Base-by-base conservation (phyloP, 495 filamentous ascomycete species). In the Penicillium silybi region DNA sequence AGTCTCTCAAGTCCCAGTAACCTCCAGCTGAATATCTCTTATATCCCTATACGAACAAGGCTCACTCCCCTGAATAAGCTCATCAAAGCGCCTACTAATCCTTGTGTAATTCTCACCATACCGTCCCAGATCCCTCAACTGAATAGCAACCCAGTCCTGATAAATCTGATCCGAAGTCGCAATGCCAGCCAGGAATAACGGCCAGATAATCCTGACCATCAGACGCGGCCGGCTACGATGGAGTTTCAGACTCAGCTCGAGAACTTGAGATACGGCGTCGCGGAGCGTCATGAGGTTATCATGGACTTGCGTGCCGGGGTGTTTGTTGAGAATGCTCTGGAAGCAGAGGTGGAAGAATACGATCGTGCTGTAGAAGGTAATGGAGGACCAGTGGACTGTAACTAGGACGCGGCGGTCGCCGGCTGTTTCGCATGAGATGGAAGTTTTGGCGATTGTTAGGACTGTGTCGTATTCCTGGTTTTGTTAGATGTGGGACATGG, bases 61-160 rank as follows among this genome's bases (percentile, higher is more conserved):
- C 11, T 57, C 43, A 9, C 55, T 41, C 2, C 58, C 56, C 39
- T 51, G 55, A 23, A 62, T 62, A 22, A 67, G 56, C 41, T 67
- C 61, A 46, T 65, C 68, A 45, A 59, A 70, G 4, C 61, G 54
- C 15, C 27, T 7, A 20, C 62, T 63, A 13, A 61, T 57, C 13
- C 57, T 55, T 7, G 25, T 50, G 48, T 54, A 66, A 32, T 67
- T 63, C 23, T 63, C 56, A 10, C 62, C 65, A 51, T 64, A 67
- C 23, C 54, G 59, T 25, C 68, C 61, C n/a, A 69, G 53, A 32
- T 66, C 64, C 4, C 57, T 56, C 42, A 71, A 40, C 19, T 61
- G 62, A 25, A 68, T 67, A 16, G 64, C 63, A 22, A 69, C 66
- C 68, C 68, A 71, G 52, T 69, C 68, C 44, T 63, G 64, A 48